phyloP scores from a whole-genome alignment of 208 protist genomes.

The Wallacemonas sp. region DNA sequence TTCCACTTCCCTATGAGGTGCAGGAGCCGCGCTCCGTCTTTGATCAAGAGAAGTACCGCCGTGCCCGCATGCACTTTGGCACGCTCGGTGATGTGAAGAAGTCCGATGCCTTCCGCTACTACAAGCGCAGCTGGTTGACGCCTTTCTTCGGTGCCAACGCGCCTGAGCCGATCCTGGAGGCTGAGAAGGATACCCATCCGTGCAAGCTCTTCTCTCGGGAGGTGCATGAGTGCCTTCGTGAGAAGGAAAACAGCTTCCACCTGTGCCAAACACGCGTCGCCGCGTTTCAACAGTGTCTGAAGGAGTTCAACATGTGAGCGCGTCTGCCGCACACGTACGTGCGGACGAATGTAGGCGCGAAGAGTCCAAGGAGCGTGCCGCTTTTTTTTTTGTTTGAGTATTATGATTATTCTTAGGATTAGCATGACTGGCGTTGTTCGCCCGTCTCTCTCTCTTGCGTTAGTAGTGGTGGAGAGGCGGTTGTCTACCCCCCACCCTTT shows the following conservation, averaged over 20 bases:
- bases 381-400: background rate
- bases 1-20: background rate
- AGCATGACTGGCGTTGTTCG: too few species aligned
- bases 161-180: constrained; percentile 34
- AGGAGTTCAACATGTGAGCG: constrained; percentile 54
- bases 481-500: too few species aligned
- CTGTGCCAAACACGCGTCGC: constrained; percentile 70
- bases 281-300: constrained; percentile 67
- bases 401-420: too few species aligned
- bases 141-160: constrained; percentile 80
- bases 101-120: constrained; percentile 38
- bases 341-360: background rate
- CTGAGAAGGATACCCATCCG: constrained; percentile 32
- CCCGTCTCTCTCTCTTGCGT: background rate
- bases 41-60: constrained; percentile 14
- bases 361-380: background rate
- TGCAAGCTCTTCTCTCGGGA: constrained; percentile 59
- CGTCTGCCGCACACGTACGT: background rate
- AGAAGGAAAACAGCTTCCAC: constrained; percentile 52
- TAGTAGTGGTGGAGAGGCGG: background rate
- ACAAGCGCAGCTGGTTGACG: constrained; percentile 57
- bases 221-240: constrained; percentile 66
- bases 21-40: constrained; percentile 12
- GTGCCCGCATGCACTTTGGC: constrained; percentile 35
- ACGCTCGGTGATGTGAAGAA: constrained; percentile 23